Base-by-base conservation (phyloP, 2,329 filamentous ascomycete species). In the Colletotrichum musae region DNA sequence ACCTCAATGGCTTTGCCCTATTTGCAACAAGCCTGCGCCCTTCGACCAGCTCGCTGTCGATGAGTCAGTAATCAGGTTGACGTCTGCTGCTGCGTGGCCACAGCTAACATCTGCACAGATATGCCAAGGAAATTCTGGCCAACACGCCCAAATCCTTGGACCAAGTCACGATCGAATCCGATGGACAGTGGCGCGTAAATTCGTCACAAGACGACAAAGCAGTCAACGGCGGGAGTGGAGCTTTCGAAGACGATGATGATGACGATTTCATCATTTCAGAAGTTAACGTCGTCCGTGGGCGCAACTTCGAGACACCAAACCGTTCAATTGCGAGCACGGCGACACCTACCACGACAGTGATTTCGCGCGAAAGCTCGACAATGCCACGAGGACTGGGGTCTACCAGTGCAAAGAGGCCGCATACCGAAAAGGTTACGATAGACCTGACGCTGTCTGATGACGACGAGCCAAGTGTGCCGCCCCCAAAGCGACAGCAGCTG, bases 1-100 rank as follows among this genome's bases (percentile, higher is more conserved):
- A 0, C 96, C 96, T 0, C 97, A 96, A 18, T 99, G 96, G 96
- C 86, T 91, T n/a, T 99, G 96, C 76, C 96, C 96, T 0, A 92
- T 98, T 24, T 99, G 96, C 83, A 95, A 92, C 80, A 97, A 95
- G 76, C 82, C 89, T 0, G 91, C 94, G 2, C 89, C 91, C 0
- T 99, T 94, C 79, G 92, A 95, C 58, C 91, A 89, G 56, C 83
- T 99, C 26, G 94, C 94, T 12, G 90, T 98, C 36, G 96, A 99
- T 74, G 93, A 96, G 89, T 96, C 85, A 81, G 90, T 82, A 12
- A 12, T 13, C 16, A 15, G 57, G 5, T 36, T 2, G 32, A 65
- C 13, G 4, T 24, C 6, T 24, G 5, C 3, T 5, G 28, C 6
- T 32, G n/a, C 32, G 32, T 36, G 32, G 32, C 32, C 32, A 15